Evolutionary conservation across 306 rosid genomes (phyloP), one percentile per base, ranked within the genome.

Genomic region (Neltuma alba): DNA sequence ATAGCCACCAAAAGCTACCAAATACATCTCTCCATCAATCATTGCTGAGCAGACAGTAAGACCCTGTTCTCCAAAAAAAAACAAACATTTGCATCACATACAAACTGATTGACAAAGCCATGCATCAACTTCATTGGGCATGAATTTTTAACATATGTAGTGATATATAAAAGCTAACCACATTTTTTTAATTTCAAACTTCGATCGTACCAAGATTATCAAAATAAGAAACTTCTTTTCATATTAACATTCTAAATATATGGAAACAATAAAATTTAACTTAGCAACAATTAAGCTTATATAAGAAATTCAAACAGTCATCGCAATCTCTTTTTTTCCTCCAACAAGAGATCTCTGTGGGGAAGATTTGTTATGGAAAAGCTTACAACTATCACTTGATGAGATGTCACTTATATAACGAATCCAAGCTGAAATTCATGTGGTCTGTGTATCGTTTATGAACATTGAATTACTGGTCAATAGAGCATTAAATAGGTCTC

Each of bases 1-100:
- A 84, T 96, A 96, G 83, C 99, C 99, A 67, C 99, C 99, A 76
- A 96, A 96, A 68, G 97, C 87, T 84, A 92, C 90, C 84, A 96
- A 82, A 91, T 90, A 87, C 67, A 86, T 90, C 73, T 89, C 92
- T 74, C 91, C 90, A 65, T 87, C 98, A 83, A 90, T 87, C 80
- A 79, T 41, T 74, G 89, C 86, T 6, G 89, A 88, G 90, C 94
- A 89, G 81, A 90, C 88, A 84, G 90, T 88, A 70, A 91, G 91
- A 58, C 99, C 99, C 99, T 96, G 87, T 71, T 88, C 71, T 70
- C 86, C n/a, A n/a, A n/a, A n/a, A n/a, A n/a, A n/a, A 84, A 77
- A 83, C 34, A 38, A 54, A 69, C 18, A 70, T 63, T 77, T 45
- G 15, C 34, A 70, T 71, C 45, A 79, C 23, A 72, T 66, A 71